Evolutionary conservation across 1,284 basidiomycete genomes (phyloP), one percentile per base, ranked within the genome.

Genomic region (Sporisorium scitamineum): DNA sequence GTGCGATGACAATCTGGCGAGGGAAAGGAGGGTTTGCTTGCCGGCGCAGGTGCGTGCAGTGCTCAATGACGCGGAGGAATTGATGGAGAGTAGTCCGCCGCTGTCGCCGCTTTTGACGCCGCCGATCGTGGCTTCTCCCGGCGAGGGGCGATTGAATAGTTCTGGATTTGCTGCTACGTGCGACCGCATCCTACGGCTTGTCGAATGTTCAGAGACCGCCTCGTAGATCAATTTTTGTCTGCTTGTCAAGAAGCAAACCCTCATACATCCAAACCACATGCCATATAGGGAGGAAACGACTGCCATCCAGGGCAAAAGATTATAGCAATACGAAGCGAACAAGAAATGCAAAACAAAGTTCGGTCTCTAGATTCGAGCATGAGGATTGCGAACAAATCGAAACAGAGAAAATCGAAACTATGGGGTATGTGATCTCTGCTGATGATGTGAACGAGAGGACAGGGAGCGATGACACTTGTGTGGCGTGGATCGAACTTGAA

Each of bases 361-460:
- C 6, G 16, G 18, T 2, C 34, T 34, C 11, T 9, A 13, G 13
- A 34, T 13, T 7, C 37, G 37, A 39, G 37, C 37, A 39, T 18
- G 37, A n/a, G 37, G 37, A 39, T n/a, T 14, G 16, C 14, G 22
- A 7, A 26, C 39, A 11, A 34, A 55, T 11, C 31, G 47, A 59
- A 45, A 20, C 39, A 39, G 34, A 54, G 42, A 27, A 37, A 51
- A 24, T 14, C 20, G 16, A 24, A 9, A 9, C 51, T 24, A 65
- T 45, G 39, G 45, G 69, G 59, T 65, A 65, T 70, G 62, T 52
- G 69, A 58, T 29, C 62, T 61, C 42, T 65, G 58, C 48, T 70
- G 67, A 53, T 70, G 67, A 53, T 70, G 62, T 18, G 69, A 65
- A 51, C 69, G 62, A 27, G 69, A 70, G 0, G 62, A 65, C 16